Conservation (phyloP, 2,329 filamentous ascomycete species). For the Nemania sp. region DNA sequence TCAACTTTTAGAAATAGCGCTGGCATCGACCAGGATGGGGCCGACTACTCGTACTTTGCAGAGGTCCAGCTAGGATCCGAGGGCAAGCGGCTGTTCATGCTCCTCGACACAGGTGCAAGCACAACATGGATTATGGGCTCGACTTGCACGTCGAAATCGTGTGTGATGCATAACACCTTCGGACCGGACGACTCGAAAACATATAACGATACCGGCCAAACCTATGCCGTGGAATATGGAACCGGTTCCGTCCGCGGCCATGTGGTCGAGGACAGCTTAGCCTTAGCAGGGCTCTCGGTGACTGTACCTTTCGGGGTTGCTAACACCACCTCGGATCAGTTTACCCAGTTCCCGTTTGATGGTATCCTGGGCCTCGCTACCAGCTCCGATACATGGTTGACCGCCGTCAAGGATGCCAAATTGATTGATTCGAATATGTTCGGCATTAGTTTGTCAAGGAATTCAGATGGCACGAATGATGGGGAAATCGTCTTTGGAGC, state of each 20-base stretch:
- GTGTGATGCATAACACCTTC: constrained; percentile 71
- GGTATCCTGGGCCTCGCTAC: constrained; percentile 82
- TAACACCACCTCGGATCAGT: constrained; percentile 72
- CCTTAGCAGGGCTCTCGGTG: constrained; percentile 67
- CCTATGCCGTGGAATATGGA: constrained; percentile 75
- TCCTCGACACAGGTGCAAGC: constrained; percentile 68
- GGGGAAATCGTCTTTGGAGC: constrained; percentile 80
- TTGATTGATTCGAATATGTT: constrained; percentile 68
- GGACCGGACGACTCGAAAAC: constrained; percentile 68
- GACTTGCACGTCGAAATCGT: constrained; percentile 68
- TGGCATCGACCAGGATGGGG: constrained; percentile 66
- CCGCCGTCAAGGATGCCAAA: constrained; percentile 60
- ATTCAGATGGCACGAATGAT: constrained; percentile 66
- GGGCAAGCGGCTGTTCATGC: constrained; percentile 60
- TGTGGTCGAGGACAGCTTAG: constrained; percentile 68
- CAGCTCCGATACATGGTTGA: constrained; percentile 69
- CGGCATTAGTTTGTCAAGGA: constrained; percentile 71
- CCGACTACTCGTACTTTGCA: constrained; percentile 69
- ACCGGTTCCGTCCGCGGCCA: constrained; percentile 73
- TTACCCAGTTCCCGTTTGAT: constrained; percentile 80
- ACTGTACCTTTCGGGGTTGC: constrained; percentile 74
- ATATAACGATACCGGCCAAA: constrained; percentile 55
- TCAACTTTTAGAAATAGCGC: constrained; percentile 54
- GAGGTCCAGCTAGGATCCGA: constrained; percentile 61
- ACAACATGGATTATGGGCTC: constrained; percentile 85